Evolutionary conservation across 176 grass and related monocot species (phyloP).

Genomic region (Luzula sylvatica): DNA sequence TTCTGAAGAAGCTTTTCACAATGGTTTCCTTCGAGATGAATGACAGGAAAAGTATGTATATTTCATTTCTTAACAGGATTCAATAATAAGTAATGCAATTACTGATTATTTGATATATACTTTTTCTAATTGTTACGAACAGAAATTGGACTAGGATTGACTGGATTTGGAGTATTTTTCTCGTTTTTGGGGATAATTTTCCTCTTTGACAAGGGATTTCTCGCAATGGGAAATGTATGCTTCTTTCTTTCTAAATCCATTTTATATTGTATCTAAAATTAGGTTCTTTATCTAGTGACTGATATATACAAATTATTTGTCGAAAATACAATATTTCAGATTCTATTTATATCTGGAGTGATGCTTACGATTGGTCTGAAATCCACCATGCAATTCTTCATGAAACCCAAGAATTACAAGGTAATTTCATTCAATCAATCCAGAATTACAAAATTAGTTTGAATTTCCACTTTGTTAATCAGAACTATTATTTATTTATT

Average conservation of each 20-base stretch:
- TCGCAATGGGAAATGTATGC: slow-evolving; percentile 95
- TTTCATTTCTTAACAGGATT: background rate
- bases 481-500: too few relatives aligned
- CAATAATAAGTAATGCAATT: too few relatives aligned
- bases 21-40: slow-evolving; percentile 99
- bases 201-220: slow-evolving; percentile 89
- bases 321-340: slow-evolving; percentile 38
- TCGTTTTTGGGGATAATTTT: slow-evolving; percentile 88
- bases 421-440: slow-evolving; percentile 21
- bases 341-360: slow-evolving; percentile 91
- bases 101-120: too few relatives aligned
- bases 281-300: background rate
- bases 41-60: slow-evolving; percentile 78
- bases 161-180: slow-evolving; percentile 96
- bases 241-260: background rate
- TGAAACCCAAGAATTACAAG: slow-evolving; percentile 97
- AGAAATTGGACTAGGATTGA: slow-evolving; percentile 91
- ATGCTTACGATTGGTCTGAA: slow-evolving; percentile 93
- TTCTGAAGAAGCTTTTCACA: background rate
- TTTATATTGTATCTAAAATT: slow-evolving; percentile 1
- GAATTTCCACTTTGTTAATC: too few relatives aligned
- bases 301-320: slow-evolving; percentile 18
- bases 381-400: slow-evolving; percentile 99
- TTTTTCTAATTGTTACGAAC: slow-evolving; percentile 19
- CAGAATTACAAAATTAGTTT: too few relatives aligned